Evolutionary conservation across 2,329 filamentous ascomycete species (phyloP).

Genomic region (Paraphoma sp.): DNA sequence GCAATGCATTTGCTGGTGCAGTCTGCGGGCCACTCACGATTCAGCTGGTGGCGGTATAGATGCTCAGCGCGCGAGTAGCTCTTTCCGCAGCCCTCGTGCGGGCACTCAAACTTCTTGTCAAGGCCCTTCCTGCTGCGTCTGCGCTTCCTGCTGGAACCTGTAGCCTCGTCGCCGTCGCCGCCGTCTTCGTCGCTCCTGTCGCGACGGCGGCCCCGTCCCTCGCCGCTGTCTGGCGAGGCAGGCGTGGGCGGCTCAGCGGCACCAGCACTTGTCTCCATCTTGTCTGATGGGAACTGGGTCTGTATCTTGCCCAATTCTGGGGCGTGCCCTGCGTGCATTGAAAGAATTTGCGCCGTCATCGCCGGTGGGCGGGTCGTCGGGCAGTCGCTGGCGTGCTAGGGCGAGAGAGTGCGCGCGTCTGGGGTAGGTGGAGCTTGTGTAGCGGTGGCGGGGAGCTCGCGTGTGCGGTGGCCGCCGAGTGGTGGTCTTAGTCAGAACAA

Average conservation of each 20-base stretch:
- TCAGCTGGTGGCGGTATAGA: conserved; percentile 93
- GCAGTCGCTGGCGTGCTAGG: conserved; percentile 14
- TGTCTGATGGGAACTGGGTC: conserved; percentile 41
- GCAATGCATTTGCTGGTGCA: neutral
- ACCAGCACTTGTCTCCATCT: conserved; percentile 40
- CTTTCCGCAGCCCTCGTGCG: conserved; percentile 87
- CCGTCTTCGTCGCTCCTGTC: conserved; percentile 41
- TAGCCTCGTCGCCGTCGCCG: conserved; percentile 39
- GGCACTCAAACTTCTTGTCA: conserved; percentile 76
- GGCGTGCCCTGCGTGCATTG: conserved; percentile 46
- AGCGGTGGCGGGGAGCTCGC: conserved; percentile 23
- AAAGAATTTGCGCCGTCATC: conserved; percentile 49
- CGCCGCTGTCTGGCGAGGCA: conserved; percentile 43
- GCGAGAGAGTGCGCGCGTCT: conserved; percentile 18
- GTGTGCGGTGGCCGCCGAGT: conserved; percentile 16
- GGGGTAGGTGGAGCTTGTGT: conserved; percentile 25
- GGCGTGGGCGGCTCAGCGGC: conserved; percentile 39
- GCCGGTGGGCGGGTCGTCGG: conserved; percentile 21
- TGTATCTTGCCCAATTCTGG: conserved; percentile 45
- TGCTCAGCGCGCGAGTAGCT: conserved; percentile 97
- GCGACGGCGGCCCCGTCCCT: conserved; percentile 46
- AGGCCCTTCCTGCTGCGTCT: conserved; percentile 77
- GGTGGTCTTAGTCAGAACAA: conserved; percentile 21
- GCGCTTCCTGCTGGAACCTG: conserved; percentile 59
- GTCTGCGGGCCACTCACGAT: conserved; percentile 66